These are phyloP conservation scores for Bathelium albidoporum DNA, from an alignment of 495 filamentous ascomycete genomes.

Conservation along the genomic window DNA sequence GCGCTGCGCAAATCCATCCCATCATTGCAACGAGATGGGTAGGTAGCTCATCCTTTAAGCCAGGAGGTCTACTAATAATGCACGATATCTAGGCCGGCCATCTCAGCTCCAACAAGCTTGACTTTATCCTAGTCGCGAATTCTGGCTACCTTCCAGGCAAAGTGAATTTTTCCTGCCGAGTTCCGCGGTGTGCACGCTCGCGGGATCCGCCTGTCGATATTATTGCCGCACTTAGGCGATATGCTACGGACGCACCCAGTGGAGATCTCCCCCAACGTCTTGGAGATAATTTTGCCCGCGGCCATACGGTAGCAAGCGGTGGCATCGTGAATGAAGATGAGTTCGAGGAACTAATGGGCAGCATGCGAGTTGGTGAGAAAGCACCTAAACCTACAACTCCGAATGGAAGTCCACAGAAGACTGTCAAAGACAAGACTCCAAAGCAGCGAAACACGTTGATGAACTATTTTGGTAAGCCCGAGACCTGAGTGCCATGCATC, in stretches of 20 bases:
- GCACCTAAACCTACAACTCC: conserved; percentile 22
- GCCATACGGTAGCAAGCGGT: conserved; percentile 49
- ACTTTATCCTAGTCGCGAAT: conserved; percentile 49
- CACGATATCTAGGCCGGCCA: conserved; percentile 27
- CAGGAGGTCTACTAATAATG: not conserved
- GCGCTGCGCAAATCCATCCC: conserved; percentile 45
- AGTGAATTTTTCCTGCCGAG: conserved; percentile 51
- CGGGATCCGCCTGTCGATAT: conserved; percentile 44
- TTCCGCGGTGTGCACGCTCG: conserved; percentile 37
- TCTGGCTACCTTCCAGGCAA: conserved; percentile 44
- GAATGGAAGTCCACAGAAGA: conserved; percentile 25
- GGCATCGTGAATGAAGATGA: conserved; percentile 42
- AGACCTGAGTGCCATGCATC: not conserved
- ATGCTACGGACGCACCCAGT: conserved; percentile 25
- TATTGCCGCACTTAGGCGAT: conserved; percentile 38
- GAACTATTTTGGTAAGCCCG: conserved; percentile 34
- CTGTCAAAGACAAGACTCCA: conserved; percentile 17
- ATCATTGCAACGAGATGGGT: conserved; percentile 50
- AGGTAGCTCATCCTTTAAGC: not conserved
- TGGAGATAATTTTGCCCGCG: conserved; percentile 46
- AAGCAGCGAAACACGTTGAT: conserved; percentile 40
- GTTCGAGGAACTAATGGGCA: conserved; percentile 47
- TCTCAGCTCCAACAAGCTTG: conserved; percentile 39
- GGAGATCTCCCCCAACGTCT: conserved; percentile 37
- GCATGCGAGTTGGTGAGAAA: conserved; percentile 45